A percentile compares a stretch with the other conserved stretches of the same genome.
These are phyloP conservation scores for Fusarium penzigii DNA, from an alignment of 2,329 filamentous ascomycete genomes.

Conservation along the genomic window DNA sequence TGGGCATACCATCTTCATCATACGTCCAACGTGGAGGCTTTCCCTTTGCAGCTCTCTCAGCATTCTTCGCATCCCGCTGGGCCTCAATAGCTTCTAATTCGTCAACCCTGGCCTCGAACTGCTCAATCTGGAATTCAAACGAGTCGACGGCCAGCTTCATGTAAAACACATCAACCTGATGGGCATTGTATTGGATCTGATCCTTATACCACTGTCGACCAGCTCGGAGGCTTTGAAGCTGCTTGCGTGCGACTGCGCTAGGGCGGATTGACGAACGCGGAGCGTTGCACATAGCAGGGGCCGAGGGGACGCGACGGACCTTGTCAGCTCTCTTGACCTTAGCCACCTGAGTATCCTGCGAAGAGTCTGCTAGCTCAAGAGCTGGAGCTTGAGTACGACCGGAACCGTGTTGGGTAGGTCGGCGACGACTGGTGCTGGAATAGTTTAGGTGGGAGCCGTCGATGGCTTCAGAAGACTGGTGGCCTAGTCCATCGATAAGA, in stretches of 20 bases:
- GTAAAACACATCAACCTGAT: conserved; percentile 60
- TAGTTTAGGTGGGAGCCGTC: background rate
- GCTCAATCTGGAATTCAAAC: conserved; percentile 47
- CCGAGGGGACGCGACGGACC: conserved; percentile 25
- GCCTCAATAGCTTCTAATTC: conserved; percentile 49
- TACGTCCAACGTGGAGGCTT: background rate
- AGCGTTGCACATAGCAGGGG: conserved; percentile 30
- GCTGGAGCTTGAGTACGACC: background rate
- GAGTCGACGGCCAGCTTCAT: conserved; percentile 45
- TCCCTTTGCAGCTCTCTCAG: conserved; percentile 26
- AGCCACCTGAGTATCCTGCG: conserved; percentile 26
- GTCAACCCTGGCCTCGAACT: conserved; percentile 50
- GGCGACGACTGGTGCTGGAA: background rate
- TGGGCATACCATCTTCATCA: background rate
- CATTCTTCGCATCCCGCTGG: conserved; percentile 40
- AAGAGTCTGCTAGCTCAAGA: background rate
- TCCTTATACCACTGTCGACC: conserved; percentile 59
- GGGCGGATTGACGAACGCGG: conserved; percentile 60
- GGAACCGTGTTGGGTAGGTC: background rate
- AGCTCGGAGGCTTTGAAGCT: conserved; percentile 52
- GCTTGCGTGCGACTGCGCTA: conserved; percentile 62
- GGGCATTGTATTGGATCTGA: conserved; percentile 61
- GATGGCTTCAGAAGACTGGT: background rate
- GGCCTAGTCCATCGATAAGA: background rate
- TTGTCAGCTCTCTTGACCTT: conserved; percentile 41